Percentiles rank a stretch among this genome's conserved stretches.
phyloP scores from a whole-genome alignment of 2,329 filamentous ascomycete species.

The Hawksworthiomyces lignivorus region DNA sequence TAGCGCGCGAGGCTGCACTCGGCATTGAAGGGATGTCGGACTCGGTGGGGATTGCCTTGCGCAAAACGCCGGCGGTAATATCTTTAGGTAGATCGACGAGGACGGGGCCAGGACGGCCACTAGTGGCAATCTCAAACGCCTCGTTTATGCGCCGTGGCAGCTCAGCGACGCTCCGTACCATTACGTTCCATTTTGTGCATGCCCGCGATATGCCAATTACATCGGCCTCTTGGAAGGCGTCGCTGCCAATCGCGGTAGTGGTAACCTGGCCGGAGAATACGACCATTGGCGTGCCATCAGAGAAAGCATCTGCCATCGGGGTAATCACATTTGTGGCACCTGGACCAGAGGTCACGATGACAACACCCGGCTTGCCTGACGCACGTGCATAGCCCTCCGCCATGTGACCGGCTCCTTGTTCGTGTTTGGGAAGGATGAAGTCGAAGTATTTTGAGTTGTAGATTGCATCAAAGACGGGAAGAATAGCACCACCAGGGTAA shows the following conservation, averaged over 20 bases:
- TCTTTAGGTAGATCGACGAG: slow-evolving; percentile 96
- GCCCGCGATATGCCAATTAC: slow-evolving; percentile 87
- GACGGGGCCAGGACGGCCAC: slow-evolving; percentile 86
- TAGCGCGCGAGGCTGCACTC: slow-evolving; percentile 77
- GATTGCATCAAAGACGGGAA: slow-evolving; percentile 97
- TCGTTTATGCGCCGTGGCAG: slow-evolving; percentile 92
- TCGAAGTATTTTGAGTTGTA: slow-evolving; percentile 97
- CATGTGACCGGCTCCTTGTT: slow-evolving; percentile 98
- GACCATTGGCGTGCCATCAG: slow-evolving; percentile 91
- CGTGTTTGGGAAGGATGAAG: slow-evolving; percentile 90
- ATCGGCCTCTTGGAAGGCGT: slow-evolving; percentile 96
- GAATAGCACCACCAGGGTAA: slow-evolving; percentile 91
- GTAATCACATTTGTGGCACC: slow-evolving; percentile 96
- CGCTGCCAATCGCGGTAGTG: slow-evolving; percentile 83
- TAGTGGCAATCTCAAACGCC: slow-evolving; percentile 95
- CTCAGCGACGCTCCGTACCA: slow-evolving; percentile 94
- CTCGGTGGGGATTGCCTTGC: slow-evolving; percentile 71
- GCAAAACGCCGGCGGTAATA: slow-evolving; percentile 77
- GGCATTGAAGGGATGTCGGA: slow-evolving; percentile 71
- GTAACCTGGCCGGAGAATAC: slow-evolving; percentile 93
- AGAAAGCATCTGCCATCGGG: slow-evolving; percentile 91
- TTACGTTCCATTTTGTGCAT: slow-evolving; percentile 98
- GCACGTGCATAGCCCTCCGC: slow-evolving; percentile 93
- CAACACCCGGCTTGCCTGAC: slow-evolving; percentile 88
- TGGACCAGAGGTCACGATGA: slow-evolving; percentile 92